A percentile compares a stretch with the other conserved stretches of the same genome.
These are phyloP conservation scores for Neurospora discreta DNA, from an alignment of 495 filamentous ascomycete genomes.

Conservation along the genomic window DNA sequence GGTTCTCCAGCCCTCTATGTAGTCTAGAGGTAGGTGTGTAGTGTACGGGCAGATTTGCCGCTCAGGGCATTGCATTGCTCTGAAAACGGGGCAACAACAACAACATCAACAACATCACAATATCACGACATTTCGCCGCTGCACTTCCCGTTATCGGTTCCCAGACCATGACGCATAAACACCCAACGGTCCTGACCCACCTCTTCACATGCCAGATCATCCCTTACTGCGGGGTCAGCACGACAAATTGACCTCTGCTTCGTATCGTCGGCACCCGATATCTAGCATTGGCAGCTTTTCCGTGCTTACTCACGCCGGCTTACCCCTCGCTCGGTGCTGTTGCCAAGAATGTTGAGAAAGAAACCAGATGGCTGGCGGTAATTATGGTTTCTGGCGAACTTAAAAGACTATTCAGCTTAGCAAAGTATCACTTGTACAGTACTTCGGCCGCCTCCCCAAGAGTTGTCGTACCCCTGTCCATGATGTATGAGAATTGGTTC, in stretches of 20 bases:
- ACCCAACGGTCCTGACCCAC: background rate
- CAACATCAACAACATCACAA: background rate
- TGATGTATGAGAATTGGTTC: background rate
- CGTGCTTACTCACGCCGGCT: background rate
- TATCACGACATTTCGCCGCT: background rate
- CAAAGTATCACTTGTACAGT: background rate
- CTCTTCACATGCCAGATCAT: background rate
- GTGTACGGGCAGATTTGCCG: background rate
- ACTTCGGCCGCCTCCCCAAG: background rate
- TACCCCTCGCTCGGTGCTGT: background rate
- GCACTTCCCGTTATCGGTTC: background rate
- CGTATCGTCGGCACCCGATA: background rate
- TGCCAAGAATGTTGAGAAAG: background rate
- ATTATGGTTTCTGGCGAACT: background rate
- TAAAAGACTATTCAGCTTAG: background rate
- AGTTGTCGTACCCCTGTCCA: background rate
- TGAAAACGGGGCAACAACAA: background rate
- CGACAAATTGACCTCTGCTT: background rate
- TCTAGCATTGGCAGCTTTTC: background rate
- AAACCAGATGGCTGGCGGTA: background rate
- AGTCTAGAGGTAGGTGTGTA: too few species aligned
- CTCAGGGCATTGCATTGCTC: background rate
- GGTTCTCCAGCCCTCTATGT: background rate
- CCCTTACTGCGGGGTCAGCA: background rate
- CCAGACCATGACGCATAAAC: background rate